phyloP scores from a whole-genome alignment of 441 rosid genomes.

The Mallotus repandus region DNA sequence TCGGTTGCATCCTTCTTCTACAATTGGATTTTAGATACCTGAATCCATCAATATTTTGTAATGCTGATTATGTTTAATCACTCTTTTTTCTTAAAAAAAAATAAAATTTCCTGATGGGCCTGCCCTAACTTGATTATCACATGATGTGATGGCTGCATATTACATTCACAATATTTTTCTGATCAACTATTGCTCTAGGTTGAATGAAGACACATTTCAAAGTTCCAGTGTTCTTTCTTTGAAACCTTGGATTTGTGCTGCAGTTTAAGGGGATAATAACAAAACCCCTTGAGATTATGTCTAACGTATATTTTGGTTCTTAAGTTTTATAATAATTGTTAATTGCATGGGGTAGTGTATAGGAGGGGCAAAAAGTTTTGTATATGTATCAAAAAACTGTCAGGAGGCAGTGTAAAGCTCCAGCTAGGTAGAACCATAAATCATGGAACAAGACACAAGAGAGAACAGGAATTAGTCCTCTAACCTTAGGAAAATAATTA shows the following conservation, averaged over 20 bases:
- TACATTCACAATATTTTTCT: background rate
- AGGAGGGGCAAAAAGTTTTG: background rate
- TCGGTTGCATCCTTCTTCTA: conserved; percentile 9
- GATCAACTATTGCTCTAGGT: background rate
- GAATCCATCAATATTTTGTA: background rate
- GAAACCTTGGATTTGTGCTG: no score
- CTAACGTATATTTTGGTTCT: background rate
- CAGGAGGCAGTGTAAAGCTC: background rate
- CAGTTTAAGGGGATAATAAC: no score
- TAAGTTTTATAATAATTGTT: background rate
- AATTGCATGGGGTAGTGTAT: background rate
- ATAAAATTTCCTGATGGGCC: background rate
- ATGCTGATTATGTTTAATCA: no score
- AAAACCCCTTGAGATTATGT: background rate
- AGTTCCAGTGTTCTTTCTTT: no score
- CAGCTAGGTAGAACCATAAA: no score
- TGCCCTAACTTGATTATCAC: background rate
- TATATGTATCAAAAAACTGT: background rate
- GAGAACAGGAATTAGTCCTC: background rate
- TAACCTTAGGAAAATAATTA: no score
- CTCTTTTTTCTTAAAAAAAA: background rate
- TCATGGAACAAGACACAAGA: no score
- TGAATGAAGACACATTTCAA: no score
- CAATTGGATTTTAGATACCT: background rate
- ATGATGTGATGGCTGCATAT: conserved; percentile 3